Percentiles rank a stretch among this genome's conserved stretches.
These are phyloP conservation scores for Pestalotiopsis sp. DNA, from an alignment of 2,329 filamentous ascomycete species.

Conservation along the genomic window DNA sequence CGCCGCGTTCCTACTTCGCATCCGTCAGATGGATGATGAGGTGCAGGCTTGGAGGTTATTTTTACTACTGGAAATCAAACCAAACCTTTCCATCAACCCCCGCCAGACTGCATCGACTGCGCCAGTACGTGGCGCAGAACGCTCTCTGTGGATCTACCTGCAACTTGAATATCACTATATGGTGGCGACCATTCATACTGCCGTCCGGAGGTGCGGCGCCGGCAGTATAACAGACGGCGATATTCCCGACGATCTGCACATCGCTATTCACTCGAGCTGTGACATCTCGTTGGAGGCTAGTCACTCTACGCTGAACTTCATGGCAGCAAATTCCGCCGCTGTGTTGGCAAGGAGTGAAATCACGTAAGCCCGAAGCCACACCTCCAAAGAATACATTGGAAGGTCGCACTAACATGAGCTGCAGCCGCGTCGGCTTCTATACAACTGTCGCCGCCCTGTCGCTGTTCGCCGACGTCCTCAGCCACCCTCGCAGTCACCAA, in stretches of 20 bases:
- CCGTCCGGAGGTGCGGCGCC: not conserved
- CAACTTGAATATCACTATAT: not conserved
- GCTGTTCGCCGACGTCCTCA: not conserved
- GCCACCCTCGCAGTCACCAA: not conserved
- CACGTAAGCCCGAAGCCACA: not conserved
- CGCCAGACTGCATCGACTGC: not conserved
- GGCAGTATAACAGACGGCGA: not conserved
- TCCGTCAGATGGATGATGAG: not conserved
- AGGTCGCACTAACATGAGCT: not conserved
- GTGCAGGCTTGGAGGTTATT: not conserved
- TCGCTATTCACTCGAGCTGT: not conserved
- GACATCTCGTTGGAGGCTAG: not conserved
- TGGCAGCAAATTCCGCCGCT: not conserved
- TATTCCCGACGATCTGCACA: not conserved
- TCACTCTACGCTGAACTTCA: not conserved
- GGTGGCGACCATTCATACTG: not conserved
- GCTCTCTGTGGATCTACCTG: not conserved
- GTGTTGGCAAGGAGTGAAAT: not conserved
- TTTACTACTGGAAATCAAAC: not conserved
- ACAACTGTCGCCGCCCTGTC: not conserved
- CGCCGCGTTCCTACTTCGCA: not conserved
- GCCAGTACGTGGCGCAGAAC: not conserved
- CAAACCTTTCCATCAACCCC: not conserved
- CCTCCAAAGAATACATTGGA: not conserved
- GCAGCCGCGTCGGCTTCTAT: not conserved